A percentile compares a stretch with the other conserved stretches of the same genome.
Evolutionary conservation across 1,284 basidiomycete species (phyloP).

Genomic region (Cystobasidiaceae sp.): DNA sequence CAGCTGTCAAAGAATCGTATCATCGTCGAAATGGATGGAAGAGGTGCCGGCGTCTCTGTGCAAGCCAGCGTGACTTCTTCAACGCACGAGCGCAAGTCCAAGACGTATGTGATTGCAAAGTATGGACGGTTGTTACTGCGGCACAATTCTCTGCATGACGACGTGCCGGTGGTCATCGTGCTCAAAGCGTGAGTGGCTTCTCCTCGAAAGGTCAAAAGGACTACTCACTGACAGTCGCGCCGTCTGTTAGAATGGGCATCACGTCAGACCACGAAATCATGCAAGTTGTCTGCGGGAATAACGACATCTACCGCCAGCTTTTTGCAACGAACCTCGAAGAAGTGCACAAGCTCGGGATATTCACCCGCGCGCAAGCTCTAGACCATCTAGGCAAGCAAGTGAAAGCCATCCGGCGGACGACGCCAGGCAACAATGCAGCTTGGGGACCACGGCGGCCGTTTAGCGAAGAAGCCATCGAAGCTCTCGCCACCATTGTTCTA

Average conservation of each 20-base stretch:
- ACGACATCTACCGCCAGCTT: conserved; percentile 78
- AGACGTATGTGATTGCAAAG: conserved; percentile 95
- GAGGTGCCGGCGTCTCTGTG: conserved; percentile 72
- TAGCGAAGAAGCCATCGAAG: conserved; percentile 92
- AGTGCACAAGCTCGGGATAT: conserved; percentile 68
- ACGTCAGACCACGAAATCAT: conserved; percentile 98
- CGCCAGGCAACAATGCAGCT: conserved; percentile 46
- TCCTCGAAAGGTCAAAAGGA: too few species aligned
- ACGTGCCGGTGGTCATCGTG: conserved; percentile 92
- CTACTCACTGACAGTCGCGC: too few species aligned
- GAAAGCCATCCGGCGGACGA: conserved; percentile 75
- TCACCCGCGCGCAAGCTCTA: conserved; percentile 87
- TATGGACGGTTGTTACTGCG: conserved; percentile 89
- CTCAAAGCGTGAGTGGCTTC: conserved; percentile 75
- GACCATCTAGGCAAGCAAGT: conserved; percentile 92
- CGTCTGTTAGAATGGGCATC: conserved; percentile 66
- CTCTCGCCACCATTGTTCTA: conserved; percentile 91
- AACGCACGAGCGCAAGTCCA: conserved; percentile 97
- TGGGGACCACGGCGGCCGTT: conserved; percentile 66
- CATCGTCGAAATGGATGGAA: conserved; percentile 84
- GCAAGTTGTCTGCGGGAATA: conserved; percentile 85
- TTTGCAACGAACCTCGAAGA: conserved; percentile 95
- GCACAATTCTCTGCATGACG: conserved; percentile 98
- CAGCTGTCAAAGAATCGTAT: conserved; percentile 99
- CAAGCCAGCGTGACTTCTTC: conserved; percentile 98